phyloP scores from a whole-genome alignment of 805 yeast species.

The Limtongia smithiae region DNA sequence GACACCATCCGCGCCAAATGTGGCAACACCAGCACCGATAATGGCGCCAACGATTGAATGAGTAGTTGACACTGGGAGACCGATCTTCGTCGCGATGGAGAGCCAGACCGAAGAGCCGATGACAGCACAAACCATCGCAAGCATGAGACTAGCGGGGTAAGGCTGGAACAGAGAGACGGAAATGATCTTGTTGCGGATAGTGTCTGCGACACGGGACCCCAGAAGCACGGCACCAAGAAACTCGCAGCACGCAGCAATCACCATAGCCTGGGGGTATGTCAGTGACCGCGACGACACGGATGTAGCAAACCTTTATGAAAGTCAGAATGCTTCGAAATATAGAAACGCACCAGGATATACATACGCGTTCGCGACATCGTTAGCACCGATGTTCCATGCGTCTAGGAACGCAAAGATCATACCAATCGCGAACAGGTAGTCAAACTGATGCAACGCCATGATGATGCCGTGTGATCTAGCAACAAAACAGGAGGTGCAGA shows the following conservation, averaged over 20 bases:
- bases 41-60: constrained; percentile 75
- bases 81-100: constrained; percentile 59
- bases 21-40: constrained; percentile 72
- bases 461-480: too few relatives aligned
- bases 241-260: constrained; percentile 66
- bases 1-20: constrained; percentile 58
- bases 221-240: constrained; percentile 71
- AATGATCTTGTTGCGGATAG: constrained; percentile 57
- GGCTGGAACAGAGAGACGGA: constrained; percentile 47
- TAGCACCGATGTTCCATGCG: constrained; percentile 78
- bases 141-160: constrained; percentile 69
- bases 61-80: constrained; percentile 79
- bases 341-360: not conserved
- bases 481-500: too few relatives aligned
- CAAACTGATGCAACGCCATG: constrained; percentile 50
- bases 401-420: constrained; percentile 71
- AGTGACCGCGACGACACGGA: constrained; percentile 68
- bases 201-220: constrained; percentile 70
- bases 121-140: constrained; percentile 70
- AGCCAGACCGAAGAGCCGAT: constrained; percentile 73
- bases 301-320: constrained; percentile 50
- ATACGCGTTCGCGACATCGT: constrained; percentile 71
- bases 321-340: not conserved
- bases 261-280: constrained; percentile 72
- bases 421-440: constrained; percentile 61